Conservation (phyloP, 257 asterid genomes). For the Solanum megistacrolobum region DNA sequence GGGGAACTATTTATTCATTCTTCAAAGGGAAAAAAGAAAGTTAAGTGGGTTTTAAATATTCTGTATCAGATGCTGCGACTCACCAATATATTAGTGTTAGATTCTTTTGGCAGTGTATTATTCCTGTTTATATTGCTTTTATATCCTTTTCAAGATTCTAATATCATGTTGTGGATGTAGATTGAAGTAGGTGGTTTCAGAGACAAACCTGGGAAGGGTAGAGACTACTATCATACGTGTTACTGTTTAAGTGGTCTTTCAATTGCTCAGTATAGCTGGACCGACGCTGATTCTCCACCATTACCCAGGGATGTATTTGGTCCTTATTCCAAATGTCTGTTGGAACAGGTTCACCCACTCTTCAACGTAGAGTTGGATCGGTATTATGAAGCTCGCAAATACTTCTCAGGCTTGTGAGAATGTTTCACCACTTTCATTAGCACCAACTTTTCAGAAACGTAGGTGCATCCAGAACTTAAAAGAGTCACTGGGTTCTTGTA, state of each 20-base stretch:
- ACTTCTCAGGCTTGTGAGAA: slow-evolving; percentile 23
- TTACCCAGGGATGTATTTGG: slow-evolving; percentile 60
- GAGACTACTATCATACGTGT: slow-evolving; percentile 92
- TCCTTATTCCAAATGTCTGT: slow-evolving; percentile 59
- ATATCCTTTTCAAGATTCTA: not conserved
- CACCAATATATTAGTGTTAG: not conserved
- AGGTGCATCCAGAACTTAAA: not conserved
- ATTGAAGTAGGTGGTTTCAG: slow-evolving; percentile 91
- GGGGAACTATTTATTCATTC: not conserved
- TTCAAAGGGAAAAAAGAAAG: not conserved
- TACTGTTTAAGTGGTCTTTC: slow-evolving; percentile 94
- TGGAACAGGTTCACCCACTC: slow-evolving; percentile 82
- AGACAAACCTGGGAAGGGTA: slow-evolving; percentile 86
- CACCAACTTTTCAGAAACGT: not conserved
- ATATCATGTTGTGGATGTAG: slow-evolving; percentile 28
- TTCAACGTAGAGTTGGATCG: slow-evolving; percentile 56
- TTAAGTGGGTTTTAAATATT: not conserved
- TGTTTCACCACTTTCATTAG: not conserved
- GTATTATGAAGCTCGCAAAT: slow-evolving; percentile 51
- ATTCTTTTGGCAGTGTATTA: not conserved
- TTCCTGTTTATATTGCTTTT: not conserved
- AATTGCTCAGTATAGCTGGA: slow-evolving; percentile 46
- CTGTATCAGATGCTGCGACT: not conserved
- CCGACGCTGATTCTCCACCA: slow-evolving; percentile 46
- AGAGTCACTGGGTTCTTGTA: not conserved